Evolutionary conservation across 1,284 basidiomycete species (phyloP).

Genomic region (Coniferiporia sulphurascens): DNA sequence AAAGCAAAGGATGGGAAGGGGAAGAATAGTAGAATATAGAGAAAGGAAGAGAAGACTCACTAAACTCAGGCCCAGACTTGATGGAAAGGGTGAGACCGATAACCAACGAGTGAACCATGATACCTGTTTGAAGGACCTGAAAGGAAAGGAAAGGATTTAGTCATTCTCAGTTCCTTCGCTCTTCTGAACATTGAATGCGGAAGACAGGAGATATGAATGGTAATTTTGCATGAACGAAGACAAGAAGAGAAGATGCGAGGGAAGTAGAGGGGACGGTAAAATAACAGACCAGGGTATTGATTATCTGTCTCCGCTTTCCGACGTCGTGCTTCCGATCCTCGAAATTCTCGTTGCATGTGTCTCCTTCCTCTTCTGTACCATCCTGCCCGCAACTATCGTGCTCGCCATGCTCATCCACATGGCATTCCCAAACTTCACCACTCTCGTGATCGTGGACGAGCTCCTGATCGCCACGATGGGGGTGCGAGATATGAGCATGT

Average conservation of each 20-base stretch:
- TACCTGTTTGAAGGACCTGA: conserved; percentile 72
- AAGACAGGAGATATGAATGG: too few relatives aligned
- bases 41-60: conserved; percentile 36
- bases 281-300: conserved; percentile 32
- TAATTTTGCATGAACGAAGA: too few relatives aligned
- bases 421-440: too few relatives aligned
- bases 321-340: conserved; percentile 5
- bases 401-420: too few relatives aligned
- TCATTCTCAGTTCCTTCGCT: too few relatives aligned
- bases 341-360: not conserved
- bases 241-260: too few relatives aligned
- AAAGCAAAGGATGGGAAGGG: too few relatives aligned
- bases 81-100: conserved; percentile 71
- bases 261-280: conserved; percentile 21
- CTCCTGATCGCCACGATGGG: too few relatives aligned
- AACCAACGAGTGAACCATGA: conserved; percentile 79
- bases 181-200: too few relatives aligned
- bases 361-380: not conserved
- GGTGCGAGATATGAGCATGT: too few relatives aligned
- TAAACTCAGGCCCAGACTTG: conserved; percentile 62
- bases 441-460: too few relatives aligned
- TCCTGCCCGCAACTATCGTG: too few relatives aligned
- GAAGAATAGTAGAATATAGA: not conserved
- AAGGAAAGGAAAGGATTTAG: not conserved
- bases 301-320: conserved; percentile 45